Base-by-base conservation (phyloP, 306 rosid species). In the Vicia villosa region DNA sequence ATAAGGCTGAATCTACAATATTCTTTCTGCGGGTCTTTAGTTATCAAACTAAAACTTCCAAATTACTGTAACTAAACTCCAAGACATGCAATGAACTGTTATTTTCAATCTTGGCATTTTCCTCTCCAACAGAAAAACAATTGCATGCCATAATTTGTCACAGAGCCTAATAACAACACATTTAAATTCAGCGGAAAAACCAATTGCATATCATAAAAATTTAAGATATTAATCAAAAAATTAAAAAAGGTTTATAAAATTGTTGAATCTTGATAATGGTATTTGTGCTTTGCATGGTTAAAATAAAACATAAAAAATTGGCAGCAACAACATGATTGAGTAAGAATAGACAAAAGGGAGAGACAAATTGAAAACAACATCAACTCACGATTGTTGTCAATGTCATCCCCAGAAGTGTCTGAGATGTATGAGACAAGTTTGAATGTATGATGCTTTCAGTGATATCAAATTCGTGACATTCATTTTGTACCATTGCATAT, bases 311-410 rank as follows among this genome's bases (percentile, higher is more conserved):
- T 13, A 46, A 46, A 79, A 63, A 41, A 54, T 30, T 24, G 58
- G 4, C 30, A 76, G 69, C 9, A 50, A 38, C 66, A 32, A 30
- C 55, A 72, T 55, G 71, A 79, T 75, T 56, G 74, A 62, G 74
- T 5, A 4, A 54, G 71, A 77, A 64, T 65, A 60, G 83, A 78
- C 72, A 82, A 82, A 66, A 78, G 78, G 74, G 72, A 57, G 74
- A 70, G 86, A 82, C 83, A 82, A 70, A 32, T 59, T 78, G 86
- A 82, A 72, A 74, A 49, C 67, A 26, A 57, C 68, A 69, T 66
- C 75, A 75, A 57, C 10, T 36, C 72, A 70, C 65, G 67, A 70
- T 41, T 78, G 80, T 74, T 52, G 79, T 82, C 76, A 17, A 78
- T 66, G 77, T 82, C 73, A 51, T 2, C n/a, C 47, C 32, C 6